Percentiles rank a stretch among this genome's conserved stretches.
phyloP scores from a whole-genome alignment of 805 yeast genomes.

The Sugiyamaella marilandica region DNA sequence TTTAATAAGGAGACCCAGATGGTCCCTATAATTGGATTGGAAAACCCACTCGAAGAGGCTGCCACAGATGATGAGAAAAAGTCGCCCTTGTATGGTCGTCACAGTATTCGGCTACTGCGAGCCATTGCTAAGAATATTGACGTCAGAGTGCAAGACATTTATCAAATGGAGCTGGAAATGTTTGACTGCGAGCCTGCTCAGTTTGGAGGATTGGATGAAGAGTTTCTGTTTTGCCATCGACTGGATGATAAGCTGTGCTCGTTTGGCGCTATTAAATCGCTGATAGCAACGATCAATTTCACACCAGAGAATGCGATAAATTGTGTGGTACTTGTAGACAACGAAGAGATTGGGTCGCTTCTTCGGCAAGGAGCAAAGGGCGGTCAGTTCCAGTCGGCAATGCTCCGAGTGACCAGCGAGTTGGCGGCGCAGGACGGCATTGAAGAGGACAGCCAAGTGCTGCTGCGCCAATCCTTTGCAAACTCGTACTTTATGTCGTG shows the following conservation, averaged over 20 bases:
- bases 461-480: constrained; percentile 43
- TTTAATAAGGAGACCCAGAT: constrained; percentile 70
- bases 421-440: constrained; percentile 25
- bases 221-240: constrained; percentile 76
- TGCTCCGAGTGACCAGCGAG: constrained; percentile 41
- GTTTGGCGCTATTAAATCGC: constrained; percentile 60
- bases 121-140: constrained; percentile 60
- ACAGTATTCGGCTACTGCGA: constrained; percentile 62
- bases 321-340: constrained; percentile 64
- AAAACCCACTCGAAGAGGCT: constrained; percentile 27
- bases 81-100: constrained; percentile 66
- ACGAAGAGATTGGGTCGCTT: constrained; percentile 80
- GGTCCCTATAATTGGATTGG: constrained; percentile 66
- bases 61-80: constrained; percentile 58
- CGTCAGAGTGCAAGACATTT: constrained; percentile 54
- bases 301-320: constrained; percentile 36
- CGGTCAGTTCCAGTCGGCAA: constrained; percentile 61
- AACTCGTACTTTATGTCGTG: constrained; percentile 74
- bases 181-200: constrained; percentile 78
- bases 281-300: constrained; percentile 40
- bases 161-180: constrained; percentile 70
- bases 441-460: constrained; percentile 24
- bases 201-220: constrained; percentile 71
- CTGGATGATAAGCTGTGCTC: constrained; percentile 83
- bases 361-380: constrained; percentile 82